A percentile compares a stretch with the other conserved stretches of the same genome.
Conservation (phyloP, 2,329 filamentous ascomycete genomes). For the Colletotrichum paranaense region DNA sequence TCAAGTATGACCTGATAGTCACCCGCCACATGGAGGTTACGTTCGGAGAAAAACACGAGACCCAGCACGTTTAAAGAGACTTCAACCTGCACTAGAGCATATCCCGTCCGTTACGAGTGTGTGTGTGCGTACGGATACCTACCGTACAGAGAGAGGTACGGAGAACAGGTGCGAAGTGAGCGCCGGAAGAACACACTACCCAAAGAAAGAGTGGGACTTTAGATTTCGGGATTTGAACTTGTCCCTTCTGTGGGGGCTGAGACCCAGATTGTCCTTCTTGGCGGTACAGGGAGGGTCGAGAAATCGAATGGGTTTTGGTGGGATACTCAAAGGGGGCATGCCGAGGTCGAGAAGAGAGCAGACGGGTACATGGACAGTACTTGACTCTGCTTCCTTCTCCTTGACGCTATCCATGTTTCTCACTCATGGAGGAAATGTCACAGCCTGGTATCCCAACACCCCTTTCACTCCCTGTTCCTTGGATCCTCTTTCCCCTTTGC, state of each 20-base stretch:
- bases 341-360: background rate
- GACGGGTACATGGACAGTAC: background rate
- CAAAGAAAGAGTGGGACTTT: constrained; percentile 9
- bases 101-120: background rate
- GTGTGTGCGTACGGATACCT: no score
- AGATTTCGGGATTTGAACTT: constrained; percentile 27
- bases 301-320: background rate
- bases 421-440: background rate
- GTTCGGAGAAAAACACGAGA: constrained; percentile 19
- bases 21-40: background rate
- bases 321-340: background rate
- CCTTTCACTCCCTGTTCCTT: background rate
- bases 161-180: background rate
- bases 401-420: background rate
- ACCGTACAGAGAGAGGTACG: no score
- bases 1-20: background rate
- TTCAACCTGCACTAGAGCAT: background rate
- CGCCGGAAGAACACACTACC: background rate
- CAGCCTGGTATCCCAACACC: background rate
- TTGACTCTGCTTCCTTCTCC: background rate
- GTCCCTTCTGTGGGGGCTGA: constrained; percentile 18
- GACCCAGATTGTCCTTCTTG: constrained; percentile 13
- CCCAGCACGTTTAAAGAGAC: background rate
- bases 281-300: background rate
- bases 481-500: background rate